A percentile compares a stretch with the other conserved stretches of the same genome.
phyloP scores from a whole-genome alignment of 108 stramenopile genomes.

The Cyclotella distinguenda region DNA sequence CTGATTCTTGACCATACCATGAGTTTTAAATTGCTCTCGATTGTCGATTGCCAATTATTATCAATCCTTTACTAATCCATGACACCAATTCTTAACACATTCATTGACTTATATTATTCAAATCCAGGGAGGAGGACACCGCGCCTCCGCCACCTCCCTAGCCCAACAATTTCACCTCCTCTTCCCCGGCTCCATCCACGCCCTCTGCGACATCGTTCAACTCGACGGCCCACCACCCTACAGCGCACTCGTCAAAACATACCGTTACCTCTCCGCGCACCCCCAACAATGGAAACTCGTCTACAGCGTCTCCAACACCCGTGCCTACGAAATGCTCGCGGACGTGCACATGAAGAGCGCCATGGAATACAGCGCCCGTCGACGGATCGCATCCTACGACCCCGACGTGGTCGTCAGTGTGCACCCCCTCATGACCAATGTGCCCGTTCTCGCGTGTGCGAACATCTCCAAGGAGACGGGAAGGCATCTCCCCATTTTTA shows the following conservation, averaged over 20 bases:
- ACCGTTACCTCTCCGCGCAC: conserved; percentile 78
- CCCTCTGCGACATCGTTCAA: conserved; percentile 70
- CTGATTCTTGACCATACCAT: too few relatives aligned
- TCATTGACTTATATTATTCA: too few relatives aligned
- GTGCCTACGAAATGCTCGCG: conserved; percentile 69
- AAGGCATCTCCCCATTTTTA: conserved; percentile 84
- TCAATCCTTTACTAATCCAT: too few relatives aligned
- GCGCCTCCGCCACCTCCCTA: conserved; percentile 90
- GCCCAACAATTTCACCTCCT: conserved; percentile 81
- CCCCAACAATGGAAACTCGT: conserved; percentile 85
- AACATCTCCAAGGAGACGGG: conserved; percentile 83
- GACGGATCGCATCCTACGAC: conserved; percentile 58
- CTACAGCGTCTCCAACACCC: conserved; percentile 71
- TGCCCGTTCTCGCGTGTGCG: conserved; percentile 80
- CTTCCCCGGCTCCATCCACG: conserved; percentile 79
- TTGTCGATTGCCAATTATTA: too few relatives aligned
- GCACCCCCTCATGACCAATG: conserved; percentile 94
- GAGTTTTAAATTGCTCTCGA: too few relatives aligned
- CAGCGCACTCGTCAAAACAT: conserved; percentile 61
- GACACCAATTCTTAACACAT: too few relatives aligned
- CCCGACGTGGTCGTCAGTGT: conserved; percentile 94
- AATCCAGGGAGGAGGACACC: conserved; percentile 98
- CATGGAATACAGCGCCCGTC: conserved; percentile 74
- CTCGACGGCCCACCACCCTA: conserved; percentile 74
- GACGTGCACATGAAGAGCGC: conserved; percentile 77